Evolutionary conservation across 2,329 filamentous ascomycete genomes (phyloP), one percentile per base, ranked within the genome.

Genomic region (Alternaria viburni): DNA sequence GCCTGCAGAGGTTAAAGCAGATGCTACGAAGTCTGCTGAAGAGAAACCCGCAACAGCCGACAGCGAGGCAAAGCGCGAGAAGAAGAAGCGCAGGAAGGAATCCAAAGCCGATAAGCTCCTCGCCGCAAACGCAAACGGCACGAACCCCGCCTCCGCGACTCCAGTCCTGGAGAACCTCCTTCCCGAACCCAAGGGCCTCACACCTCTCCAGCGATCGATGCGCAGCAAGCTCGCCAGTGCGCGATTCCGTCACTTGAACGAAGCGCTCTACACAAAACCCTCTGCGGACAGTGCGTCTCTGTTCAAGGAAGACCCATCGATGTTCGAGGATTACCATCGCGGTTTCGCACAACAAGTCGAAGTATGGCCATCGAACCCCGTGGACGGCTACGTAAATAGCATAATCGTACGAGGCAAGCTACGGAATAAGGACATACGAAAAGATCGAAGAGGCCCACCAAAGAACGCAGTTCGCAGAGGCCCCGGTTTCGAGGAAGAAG

Each of bases 241-340:
- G 1, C 93, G 96, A 62, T 99, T 99, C 87, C 93, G 96, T 68
- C 93, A 98, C 81, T 89, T 99, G 65, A 99, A 99, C 80, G 92
- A 99, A 83, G 95, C 93, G 0, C 89, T 99, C 13, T 99, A 99
- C 83, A 98, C 95, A 5, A 92, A 90, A 8, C 92, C 94, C 1
- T 99, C 96, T 0, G 84, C 85, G 36, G 89, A 96, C 69, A 92
- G 96, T n/a, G 89, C 96, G 71, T 83, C 86, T 54, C 88, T 98
- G 23, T 98, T 99, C 83, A 85, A 88, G 55, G 85, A 91, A 32
- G 93, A 92, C 54, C 96, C 96, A 0, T 93, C 97, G 77, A 94
- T 98, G 86, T 99, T 98, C 82, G 86, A 89, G 70, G 94, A 98
- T 81, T 99, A 99, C 81, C 96, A 99, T 82, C 91, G 93, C 65